phyloP scores from a whole-genome alignment of 2,329 filamentous ascomycete species.

The Colletotrichum tamarilloi region DNA sequence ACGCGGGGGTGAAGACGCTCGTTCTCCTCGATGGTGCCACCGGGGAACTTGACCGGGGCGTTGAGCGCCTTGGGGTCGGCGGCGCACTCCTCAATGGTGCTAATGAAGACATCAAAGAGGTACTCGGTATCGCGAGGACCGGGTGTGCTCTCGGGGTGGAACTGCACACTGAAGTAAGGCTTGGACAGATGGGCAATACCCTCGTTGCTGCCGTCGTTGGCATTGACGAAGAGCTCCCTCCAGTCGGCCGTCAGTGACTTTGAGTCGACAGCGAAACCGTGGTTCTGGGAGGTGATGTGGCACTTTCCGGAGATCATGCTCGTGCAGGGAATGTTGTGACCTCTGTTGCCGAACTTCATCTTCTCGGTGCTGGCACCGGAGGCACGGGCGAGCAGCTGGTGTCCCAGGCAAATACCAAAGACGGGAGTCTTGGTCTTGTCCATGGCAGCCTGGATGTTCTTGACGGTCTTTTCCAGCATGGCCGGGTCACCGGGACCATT shows the following conservation, averaged over 20 bases:
- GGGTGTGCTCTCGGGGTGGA: constrained; percentile 97
- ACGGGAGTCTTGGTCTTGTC: constrained; percentile 85
- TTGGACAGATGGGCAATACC: constrained; percentile 88
- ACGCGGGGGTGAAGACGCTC: constrained; percentile 80
- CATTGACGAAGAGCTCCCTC: constrained; percentile 96
- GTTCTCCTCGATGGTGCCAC: constrained; percentile 84
- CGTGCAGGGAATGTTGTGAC: constrained; percentile 98
- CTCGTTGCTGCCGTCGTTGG: constrained; percentile 98
- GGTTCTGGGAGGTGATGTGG: constrained; percentile 99
- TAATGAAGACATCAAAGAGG: constrained; percentile 95
- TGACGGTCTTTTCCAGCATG: constrained; percentile 81
- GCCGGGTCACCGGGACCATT: constrained; percentile 97
- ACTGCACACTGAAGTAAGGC: constrained; percentile 99
- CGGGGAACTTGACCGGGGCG: constrained; percentile 86
- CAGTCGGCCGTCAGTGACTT: constrained; percentile 80
- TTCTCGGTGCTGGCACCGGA: constrained; percentile 88
- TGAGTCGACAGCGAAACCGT: constrained; percentile 93
- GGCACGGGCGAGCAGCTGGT: constrained; percentile 90
- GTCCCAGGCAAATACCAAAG: constrained; percentile 96
- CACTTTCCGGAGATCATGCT: constrained; percentile 95
- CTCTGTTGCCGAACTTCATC: constrained; percentile 99
- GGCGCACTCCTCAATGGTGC: constrained; percentile 80
- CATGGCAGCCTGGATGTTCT: constrained; percentile 81
- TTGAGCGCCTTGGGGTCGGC: constrained; percentile 74
- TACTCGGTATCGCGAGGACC: constrained; percentile 96